phyloP scores from a whole-genome alignment of 2,329 filamentous ascomycete genomes.

The Trichoderma sp. region DNA sequence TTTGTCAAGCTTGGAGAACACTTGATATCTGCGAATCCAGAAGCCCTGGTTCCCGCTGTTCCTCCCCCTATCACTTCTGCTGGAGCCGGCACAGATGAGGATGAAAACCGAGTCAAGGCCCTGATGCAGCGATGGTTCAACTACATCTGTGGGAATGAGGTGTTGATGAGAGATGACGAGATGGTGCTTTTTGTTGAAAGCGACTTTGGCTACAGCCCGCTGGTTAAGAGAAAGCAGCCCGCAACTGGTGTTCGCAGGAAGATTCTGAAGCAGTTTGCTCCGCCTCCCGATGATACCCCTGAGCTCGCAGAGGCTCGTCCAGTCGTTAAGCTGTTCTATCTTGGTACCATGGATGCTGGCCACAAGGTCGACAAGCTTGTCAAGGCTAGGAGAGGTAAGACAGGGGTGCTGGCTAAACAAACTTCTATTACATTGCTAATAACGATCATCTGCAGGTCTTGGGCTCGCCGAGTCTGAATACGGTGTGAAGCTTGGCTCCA shows the following conservation, averaged over 20 bases:
- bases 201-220: slow-evolving; percentile 95
- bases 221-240: slow-evolving; percentile 93
- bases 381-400: slow-evolving; percentile 79
- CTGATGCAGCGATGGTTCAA: slow-evolving; percentile 94
- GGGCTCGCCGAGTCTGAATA: slow-evolving; percentile 91
- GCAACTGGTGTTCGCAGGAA: slow-evolving; percentile 93
- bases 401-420: slow-evolving; percentile 2
- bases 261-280: slow-evolving; percentile 96
- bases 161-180: slow-evolving; percentile 92
- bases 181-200: slow-evolving; percentile 99
- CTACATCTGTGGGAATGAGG: slow-evolving; percentile 85
- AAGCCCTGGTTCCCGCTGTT: slow-evolving; percentile 89
- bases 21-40: slow-evolving; percentile 94
- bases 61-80: slow-evolving; percentile 93
- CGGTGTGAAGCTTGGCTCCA: slow-evolving; percentile 80
- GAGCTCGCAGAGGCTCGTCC: slow-evolving; percentile 88
- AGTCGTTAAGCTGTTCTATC: slow-evolving; percentile 90
- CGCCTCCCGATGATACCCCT: slow-evolving; percentile 93
- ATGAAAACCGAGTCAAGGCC: slow-evolving; percentile 83
- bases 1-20: slow-evolving; percentile 96
- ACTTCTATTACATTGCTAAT: slow-evolving; percentile 15
- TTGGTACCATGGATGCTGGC: slow-evolving; percentile 92
- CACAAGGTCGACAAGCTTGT: slow-evolving; percentile 96
- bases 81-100: slow-evolving; percentile 92
- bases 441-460: slow-evolving; percentile 59